phyloP scores from a whole-genome alignment of 768 basidiomycete genomes.

The Rhizopogon salebrosus region DNA sequence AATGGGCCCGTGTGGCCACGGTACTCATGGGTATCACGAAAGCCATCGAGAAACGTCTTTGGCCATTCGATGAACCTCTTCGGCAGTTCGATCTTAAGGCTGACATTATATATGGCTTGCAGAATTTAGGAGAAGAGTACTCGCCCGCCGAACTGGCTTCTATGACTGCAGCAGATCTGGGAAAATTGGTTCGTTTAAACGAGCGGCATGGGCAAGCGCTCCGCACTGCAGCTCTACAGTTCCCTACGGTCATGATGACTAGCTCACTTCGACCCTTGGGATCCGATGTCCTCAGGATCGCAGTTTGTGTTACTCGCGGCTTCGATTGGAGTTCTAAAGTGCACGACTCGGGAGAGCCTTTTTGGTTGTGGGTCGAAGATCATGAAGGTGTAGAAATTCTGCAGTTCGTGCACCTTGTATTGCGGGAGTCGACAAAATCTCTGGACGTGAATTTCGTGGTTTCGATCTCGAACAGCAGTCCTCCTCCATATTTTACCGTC shows the following conservation, averaged over 20 bases:
- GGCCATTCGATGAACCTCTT: slow-evolving; percentile 93
- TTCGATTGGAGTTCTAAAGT: slow-evolving; percentile 80
- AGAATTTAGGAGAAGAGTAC: slow-evolving; percentile 78
- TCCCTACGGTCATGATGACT: slow-evolving; percentile 66
- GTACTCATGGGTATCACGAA: slow-evolving; percentile 90
- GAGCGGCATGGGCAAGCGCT: slow-evolving; percentile 79
- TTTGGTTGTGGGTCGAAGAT: slow-evolving; percentile 97
- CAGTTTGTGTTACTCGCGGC: slow-evolving; percentile 51
- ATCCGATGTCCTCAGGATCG: slow-evolving; percentile 76
- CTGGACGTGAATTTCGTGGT: slow-evolving; percentile 77
- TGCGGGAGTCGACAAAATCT: slow-evolving; percentile 58
- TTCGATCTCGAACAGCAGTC: slow-evolving; percentile 53
- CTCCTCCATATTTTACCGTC: slow-evolving; percentile 65
- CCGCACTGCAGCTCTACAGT: slow-evolving; percentile 73
- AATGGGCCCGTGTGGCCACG: slow-evolving; percentile 80
- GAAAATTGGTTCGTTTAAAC: slow-evolving; percentile 80
- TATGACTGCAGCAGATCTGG: slow-evolving; percentile 64
- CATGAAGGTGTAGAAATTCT: slow-evolving; percentile 75
- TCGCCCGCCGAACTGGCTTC: slow-evolving; percentile 66
- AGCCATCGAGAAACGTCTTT: slow-evolving; percentile 85
- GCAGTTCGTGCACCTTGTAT: slow-evolving; percentile 67
- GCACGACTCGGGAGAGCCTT: slow-evolving; percentile 77
- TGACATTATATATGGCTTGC: slow-evolving; percentile 75
- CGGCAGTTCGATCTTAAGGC: slow-evolving; percentile 72
- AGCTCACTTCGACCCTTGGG: slow-evolving; percentile 78